Evolutionary conservation across 2,329 filamentous ascomycete genomes (phyloP).

Genomic region (Colletotrichum filicis): DNA sequence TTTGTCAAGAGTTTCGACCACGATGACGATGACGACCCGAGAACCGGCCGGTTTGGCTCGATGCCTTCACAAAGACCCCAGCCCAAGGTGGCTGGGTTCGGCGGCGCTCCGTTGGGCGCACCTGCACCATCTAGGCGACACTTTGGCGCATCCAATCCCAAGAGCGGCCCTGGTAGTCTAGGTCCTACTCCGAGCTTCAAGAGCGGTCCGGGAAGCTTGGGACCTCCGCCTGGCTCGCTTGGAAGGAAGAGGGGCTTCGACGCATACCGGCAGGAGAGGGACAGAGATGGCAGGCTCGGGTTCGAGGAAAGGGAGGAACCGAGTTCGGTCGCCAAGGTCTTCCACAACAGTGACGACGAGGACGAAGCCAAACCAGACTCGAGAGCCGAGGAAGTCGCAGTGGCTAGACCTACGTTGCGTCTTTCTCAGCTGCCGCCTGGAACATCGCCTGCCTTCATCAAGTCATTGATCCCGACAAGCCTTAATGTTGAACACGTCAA

Average conservation of each 20-base stretch:
- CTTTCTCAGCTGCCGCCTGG: conserved; percentile 70
- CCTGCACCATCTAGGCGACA: conserved; percentile 66
- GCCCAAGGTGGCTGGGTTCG: conserved; percentile 40
- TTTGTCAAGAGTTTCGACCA: conserved; percentile 85
- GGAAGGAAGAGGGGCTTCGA: conserved; percentile 66
- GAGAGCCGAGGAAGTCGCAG: conserved; percentile 66
- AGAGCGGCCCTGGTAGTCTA: conserved; percentile 72
- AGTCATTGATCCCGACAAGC: conserved; percentile 66
- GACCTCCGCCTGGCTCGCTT: conserved; percentile 60
- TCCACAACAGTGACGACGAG: conserved; percentile 75
- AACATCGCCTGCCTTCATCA: conserved; percentile 69
- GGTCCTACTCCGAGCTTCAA: conserved; percentile 64
- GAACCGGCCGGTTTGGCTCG: conserved; percentile 33
- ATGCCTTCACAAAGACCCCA: conserved; percentile 14
- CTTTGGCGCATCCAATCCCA: conserved; percentile 67
- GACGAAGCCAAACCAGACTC: conserved; percentile 56
- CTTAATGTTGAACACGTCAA: conserved; percentile 79
- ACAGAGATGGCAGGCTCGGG: conserved; percentile 46
- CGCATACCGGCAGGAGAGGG: conserved; percentile 50
- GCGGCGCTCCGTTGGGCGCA: conserved; percentile 39
- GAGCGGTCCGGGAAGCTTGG: conserved; percentile 72
- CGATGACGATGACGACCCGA: conserved; percentile 62
- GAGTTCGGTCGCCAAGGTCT: conserved; percentile 75
- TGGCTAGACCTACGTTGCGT: conserved; percentile 71
- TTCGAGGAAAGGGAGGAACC: conserved; percentile 56